A percentile compares a stretch with the other conserved stretches of the same genome.
Evolutionary conservation across 306 rosid species (phyloP).

Genomic region (Sechiopsis laciniata): DNA sequence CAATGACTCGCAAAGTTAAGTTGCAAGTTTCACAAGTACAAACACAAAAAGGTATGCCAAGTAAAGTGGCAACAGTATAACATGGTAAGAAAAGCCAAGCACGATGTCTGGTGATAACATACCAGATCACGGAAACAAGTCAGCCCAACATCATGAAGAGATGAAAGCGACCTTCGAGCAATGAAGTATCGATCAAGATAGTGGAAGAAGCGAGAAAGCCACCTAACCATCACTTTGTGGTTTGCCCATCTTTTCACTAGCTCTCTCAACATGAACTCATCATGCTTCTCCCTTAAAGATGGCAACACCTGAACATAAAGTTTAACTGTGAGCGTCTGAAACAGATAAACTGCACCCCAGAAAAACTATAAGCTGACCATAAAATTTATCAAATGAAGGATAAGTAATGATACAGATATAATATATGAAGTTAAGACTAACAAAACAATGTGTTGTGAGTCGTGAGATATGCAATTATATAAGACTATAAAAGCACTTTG

Average conservation of each 20-base stretch:
- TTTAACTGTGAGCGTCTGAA: not conserved
- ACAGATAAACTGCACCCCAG: not conserved
- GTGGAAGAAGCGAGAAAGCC: constrained; percentile 55
- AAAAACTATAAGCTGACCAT: constrained; percentile 1
- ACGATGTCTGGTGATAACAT: constrained; percentile 23
- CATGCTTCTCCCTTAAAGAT: constrained; percentile 61
- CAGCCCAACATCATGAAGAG: constrained; percentile 54
- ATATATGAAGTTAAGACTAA: not conserved
- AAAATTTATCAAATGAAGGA: not conserved
- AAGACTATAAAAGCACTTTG: not conserved
- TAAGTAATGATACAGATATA: not conserved
- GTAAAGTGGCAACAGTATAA: not conserved
- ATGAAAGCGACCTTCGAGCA: constrained; percentile 45
- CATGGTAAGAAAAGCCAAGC: not conserved
- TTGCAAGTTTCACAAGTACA: not conserved
- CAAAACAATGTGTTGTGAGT: not conserved
- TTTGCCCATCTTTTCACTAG: constrained; percentile 74
- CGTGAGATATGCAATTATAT: not conserved
- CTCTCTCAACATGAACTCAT: constrained; percentile 58
- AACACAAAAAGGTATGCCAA: constrained; percentile 5
- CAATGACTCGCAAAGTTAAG: not conserved
- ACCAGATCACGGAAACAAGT: constrained; percentile 64
- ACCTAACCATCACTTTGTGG: constrained; percentile 65
- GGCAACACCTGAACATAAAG: constrained; percentile 54
- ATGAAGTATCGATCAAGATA: constrained; percentile 53